phyloP scores from a whole-genome alignment of 768 basidiomycete species.

The Pisolithus microcarpus region DNA sequence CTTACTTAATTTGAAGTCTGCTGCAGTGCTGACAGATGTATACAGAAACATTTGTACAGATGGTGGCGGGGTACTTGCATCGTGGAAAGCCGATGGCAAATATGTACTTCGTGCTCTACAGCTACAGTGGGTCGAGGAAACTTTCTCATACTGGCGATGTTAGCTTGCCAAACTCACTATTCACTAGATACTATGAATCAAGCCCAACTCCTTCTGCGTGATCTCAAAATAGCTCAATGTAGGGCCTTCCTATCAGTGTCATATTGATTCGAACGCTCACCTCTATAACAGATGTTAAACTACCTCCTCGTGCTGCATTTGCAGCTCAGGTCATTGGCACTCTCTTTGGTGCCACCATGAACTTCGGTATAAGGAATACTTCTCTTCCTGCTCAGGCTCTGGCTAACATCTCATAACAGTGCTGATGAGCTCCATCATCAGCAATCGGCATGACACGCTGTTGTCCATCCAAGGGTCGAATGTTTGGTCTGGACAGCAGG shows the following conservation, averaged over 20 bases:
- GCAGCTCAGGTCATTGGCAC: constrained; percentile 51
- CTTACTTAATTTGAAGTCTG: neutral
- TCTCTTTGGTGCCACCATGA: constrained; percentile 43
- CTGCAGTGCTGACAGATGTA: neutral
- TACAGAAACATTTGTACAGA: constrained; percentile 26
- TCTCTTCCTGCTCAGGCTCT: constrained; percentile 7
- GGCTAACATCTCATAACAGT: constrained; percentile 30
- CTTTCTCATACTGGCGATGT: neutral
- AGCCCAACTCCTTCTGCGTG: constrained; percentile 46
- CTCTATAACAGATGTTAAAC: constrained; percentile 34
- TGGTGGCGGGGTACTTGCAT: constrained; percentile 33
- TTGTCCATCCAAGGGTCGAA: constrained; percentile 48
- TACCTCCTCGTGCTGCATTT: constrained; percentile 60
- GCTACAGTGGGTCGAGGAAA: constrained; percentile 33
- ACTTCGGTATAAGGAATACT: constrained; percentile 28
- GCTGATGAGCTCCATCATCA: constrained; percentile 54
- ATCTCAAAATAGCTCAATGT: constrained; percentile 41
- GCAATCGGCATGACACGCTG: constrained; percentile 42
- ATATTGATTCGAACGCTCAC: constrained; percentile 31
- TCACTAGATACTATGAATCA: constrained; percentile 45
- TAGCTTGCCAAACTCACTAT: constrained; percentile 31
- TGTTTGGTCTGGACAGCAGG: constrained; percentile 27
- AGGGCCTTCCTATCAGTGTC: neutral
- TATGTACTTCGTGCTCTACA: constrained; percentile 38
- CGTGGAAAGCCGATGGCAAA: constrained; percentile 36